These are phyloP conservation scores for Microbotryomycetes sp. DNA, from an alignment of 1,284 basidiomycete genomes.

Conservation along the genomic window DNA sequence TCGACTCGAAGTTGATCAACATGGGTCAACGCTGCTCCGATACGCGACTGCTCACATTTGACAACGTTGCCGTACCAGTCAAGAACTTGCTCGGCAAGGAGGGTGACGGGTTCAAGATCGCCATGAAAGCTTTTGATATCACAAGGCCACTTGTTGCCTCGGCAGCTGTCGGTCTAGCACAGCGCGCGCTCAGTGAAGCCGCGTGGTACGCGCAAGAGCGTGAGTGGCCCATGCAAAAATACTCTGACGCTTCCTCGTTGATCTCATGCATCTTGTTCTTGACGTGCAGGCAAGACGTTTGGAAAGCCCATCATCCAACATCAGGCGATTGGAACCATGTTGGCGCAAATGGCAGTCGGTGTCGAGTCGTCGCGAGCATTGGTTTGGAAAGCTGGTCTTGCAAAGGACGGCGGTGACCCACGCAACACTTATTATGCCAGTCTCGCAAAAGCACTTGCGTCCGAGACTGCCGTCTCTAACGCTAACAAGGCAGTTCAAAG, in stretches of 20 bases:
- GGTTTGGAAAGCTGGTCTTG: conserved; percentile 48
- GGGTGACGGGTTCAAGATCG: conserved; percentile 19
- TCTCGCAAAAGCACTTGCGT: conserved; percentile 50
- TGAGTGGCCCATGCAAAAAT: conserved; percentile 13
- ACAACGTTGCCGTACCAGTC: conserved; percentile 38
- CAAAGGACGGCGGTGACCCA: conserved; percentile 46
- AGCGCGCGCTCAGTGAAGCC: conserved; percentile 49
- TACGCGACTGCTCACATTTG: conserved; percentile 51
- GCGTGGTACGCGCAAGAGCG: conserved; percentile 50
- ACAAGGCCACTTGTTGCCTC: conserved; percentile 37
- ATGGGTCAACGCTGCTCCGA: conserved; percentile 54
- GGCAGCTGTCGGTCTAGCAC: conserved; percentile 18
- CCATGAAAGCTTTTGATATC: conserved; percentile 52
- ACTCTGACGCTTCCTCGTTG: too few relatives aligned
- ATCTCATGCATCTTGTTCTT: not conserved
- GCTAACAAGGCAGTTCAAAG: conserved; percentile 47
- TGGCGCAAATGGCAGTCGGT: conserved; percentile 52
- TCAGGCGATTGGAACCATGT: conserved; percentile 49
- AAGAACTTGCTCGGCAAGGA: conserved; percentile 49
- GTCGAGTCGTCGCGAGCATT: conserved; percentile 47
- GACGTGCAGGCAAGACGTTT: conserved; percentile 44
- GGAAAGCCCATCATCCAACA: conserved; percentile 51
- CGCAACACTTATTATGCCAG: conserved; percentile 51
- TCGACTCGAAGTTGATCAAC: conserved; percentile 52
- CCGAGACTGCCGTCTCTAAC: conserved; percentile 45